phyloP scores from a whole-genome alignment of 2,329 filamentous ascomycete species.

The Chrysoporthe cubensis region DNA sequence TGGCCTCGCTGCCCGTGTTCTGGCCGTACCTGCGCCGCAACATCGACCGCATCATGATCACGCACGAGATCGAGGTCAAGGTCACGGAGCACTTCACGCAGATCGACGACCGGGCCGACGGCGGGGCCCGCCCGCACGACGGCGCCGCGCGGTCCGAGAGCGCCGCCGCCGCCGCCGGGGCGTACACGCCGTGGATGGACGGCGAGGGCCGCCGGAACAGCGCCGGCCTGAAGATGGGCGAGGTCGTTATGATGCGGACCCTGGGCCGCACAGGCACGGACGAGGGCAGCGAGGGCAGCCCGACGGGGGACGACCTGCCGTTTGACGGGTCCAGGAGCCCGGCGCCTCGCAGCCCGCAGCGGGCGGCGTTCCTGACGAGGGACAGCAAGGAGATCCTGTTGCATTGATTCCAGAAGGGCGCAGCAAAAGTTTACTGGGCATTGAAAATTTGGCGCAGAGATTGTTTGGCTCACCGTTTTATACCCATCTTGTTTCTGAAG shows the following conservation, averaged over 20 bases:
- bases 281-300: background rate
- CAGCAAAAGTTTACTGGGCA: background rate
- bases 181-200: slow-evolving; percentile 14
- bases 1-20: slow-evolving; percentile 37
- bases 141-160: background rate
- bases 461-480: background rate
- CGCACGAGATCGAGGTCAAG: slow-evolving; percentile 34
- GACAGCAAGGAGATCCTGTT: slow-evolving; percentile 25
- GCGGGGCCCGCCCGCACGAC: background rate
- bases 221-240: background rate
- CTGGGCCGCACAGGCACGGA: slow-evolving; percentile 11
- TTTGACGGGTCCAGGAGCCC: slow-evolving; percentile 15
- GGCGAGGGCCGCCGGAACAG: background rate
- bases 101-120: slow-evolving; percentile 15
- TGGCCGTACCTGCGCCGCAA: slow-evolving; percentile 35
- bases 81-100: slow-evolving; percentile 25
- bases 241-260: slow-evolving; percentile 22
- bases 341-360: background rate
- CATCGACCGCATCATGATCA: slow-evolving; percentile 36
- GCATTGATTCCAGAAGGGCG: background rate
- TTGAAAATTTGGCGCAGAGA: background rate
- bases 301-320: background rate
- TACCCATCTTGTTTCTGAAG: background rate
- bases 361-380: slow-evolving; percentile 5
- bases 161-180: background rate